Percentiles rank a stretch among this genome's conserved stretches.
phyloP scores from a whole-genome alignment of 2,329 filamentous ascomycete genomes.

The Colletotrichum tofieldiae region DNA sequence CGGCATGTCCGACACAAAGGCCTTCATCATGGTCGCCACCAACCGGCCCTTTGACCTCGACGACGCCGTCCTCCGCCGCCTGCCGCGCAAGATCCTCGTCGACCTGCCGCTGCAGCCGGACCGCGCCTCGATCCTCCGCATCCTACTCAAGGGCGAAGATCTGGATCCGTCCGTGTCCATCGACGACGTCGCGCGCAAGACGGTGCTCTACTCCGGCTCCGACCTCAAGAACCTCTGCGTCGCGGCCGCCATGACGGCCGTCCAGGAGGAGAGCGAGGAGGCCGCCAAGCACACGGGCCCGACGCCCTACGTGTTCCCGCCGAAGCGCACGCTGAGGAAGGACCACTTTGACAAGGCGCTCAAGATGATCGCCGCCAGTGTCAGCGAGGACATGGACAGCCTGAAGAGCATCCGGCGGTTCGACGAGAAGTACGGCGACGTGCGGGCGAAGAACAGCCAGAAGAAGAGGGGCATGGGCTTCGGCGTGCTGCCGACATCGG shows the following conservation, averaged over 20 bases:
- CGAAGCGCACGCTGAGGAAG: constrained; percentile 75
- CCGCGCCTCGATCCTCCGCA: constrained; percentile 77
- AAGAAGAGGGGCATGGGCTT: constrained; percentile 73
- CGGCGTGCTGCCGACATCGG: constrained; percentile 59
- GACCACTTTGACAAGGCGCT: constrained; percentile 89
- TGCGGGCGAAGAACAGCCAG: constrained; percentile 67
- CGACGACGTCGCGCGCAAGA: constrained; percentile 74
- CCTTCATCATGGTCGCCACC: constrained; percentile 98
- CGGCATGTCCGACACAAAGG: constrained; percentile 84
- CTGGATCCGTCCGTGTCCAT: constrained; percentile 75
- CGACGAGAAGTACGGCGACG: constrained; percentile 94
- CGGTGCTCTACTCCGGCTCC: constrained; percentile 85
- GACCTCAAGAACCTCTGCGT: constrained; percentile 89
- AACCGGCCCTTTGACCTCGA: constrained; percentile 97
- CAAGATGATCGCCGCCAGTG: constrained; percentile 90
- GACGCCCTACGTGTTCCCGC: constrained; percentile 73
- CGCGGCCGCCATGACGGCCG: constrained; percentile 83
- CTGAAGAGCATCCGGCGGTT: constrained; percentile 92
- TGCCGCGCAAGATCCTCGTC: constrained; percentile 81
- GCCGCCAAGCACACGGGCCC: constrained; percentile 56
- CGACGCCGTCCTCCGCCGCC: constrained; percentile 84
- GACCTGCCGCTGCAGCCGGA: constrained; percentile 80
- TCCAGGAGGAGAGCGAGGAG: constrained; percentile 78
- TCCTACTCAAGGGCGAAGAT: constrained; percentile 79
- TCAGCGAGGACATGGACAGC: constrained; percentile 93